Percentiles rank a stretch among this genome's conserved stretches.
Evolutionary conservation across 176 grass and related monocot species (phyloP).

Genomic region (Alopecurus myosuroides): DNA sequence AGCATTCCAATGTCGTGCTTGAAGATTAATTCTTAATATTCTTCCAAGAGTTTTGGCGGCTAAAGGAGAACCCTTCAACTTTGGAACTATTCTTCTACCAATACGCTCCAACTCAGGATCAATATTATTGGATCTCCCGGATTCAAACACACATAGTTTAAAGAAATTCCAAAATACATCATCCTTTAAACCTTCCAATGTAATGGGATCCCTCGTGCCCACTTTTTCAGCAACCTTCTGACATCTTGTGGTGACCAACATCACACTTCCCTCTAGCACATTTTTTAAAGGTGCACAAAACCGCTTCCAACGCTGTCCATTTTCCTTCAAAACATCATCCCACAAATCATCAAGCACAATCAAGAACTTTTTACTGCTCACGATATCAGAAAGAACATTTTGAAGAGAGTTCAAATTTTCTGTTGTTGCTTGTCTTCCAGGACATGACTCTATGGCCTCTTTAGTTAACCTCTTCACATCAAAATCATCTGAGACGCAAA

Average conservation of each 20-base stretch:
- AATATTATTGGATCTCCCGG: not conserved
- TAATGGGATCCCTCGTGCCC: not conserved
- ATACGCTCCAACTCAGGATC: not conserved
- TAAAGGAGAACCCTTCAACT: constrained; percentile 7
- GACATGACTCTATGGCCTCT: not conserved
- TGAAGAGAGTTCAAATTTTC: not conserved
- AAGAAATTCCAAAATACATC: not conserved
- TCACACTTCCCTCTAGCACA: not conserved
- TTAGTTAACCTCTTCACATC: constrained; percentile 27
- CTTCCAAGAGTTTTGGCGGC: constrained; percentile 42
- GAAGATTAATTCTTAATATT: not conserved
- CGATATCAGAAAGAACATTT: not conserved
- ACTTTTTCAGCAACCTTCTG: not conserved
- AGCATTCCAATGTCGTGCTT: not conserved
- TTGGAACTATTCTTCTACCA: not conserved
- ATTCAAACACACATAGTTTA: not conserved
- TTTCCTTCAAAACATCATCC: not conserved
- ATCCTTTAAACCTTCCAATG: not conserved
- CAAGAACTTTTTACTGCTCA: not conserved
- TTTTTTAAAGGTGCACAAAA: not conserved
- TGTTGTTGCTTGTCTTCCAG: not conserved
- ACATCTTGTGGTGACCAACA: constrained; percentile 33
- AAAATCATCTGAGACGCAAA: constrained; percentile 21
- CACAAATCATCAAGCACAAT: constrained; percentile 30
- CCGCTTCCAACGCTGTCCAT: not conserved